Conservation (phyloP, 768 basidiomycete genomes). For the Kwoniella newhampshirensis region DNA sequence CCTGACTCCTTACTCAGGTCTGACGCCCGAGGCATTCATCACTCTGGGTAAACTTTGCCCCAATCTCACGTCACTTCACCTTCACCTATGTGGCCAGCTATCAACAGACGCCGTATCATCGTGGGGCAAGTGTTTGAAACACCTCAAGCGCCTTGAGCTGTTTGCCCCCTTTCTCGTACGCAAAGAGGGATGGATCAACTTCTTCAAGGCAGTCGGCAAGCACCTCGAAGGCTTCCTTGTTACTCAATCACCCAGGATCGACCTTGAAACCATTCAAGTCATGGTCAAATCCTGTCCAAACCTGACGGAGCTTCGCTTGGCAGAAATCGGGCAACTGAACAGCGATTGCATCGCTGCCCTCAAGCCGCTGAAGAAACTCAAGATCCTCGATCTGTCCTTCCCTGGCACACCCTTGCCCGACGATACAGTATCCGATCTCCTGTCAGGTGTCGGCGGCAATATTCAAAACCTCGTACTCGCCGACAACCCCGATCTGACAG, state of each 20-base stretch:
- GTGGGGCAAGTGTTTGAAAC: constrained; percentile 66
- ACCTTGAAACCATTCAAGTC: constrained; percentile 64
- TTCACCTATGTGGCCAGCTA: constrained; percentile 84
- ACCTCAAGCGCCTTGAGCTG: constrained; percentile 71
- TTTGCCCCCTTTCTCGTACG: constrained; percentile 73
- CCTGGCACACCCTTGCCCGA: constrained; percentile 59
- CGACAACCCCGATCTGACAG: constrained; percentile 62
- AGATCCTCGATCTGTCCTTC: constrained; percentile 68
- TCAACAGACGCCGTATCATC: constrained; percentile 54
- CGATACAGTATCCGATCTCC: constrained; percentile 61
- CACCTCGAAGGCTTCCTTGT: constrained; percentile 72
- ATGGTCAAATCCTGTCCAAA: constrained; percentile 62
- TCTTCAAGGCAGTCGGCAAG: constrained; percentile 65
- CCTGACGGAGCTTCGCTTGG: constrained; percentile 72
- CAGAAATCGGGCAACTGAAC: constrained; percentile 70
- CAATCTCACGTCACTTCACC: constrained; percentile 71
- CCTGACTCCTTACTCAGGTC: not conserved
- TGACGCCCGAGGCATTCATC: constrained; percentile 62
- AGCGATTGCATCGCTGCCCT: constrained; percentile 67
- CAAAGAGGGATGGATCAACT: constrained; percentile 67
- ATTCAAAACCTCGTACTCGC: constrained; percentile 71
- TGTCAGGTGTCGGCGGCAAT: constrained; percentile 60
- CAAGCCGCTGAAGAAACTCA: constrained; percentile 57
- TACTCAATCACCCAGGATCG: constrained; percentile 82
- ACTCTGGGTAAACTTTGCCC: constrained; percentile 79